These are phyloP conservation scores for Sporothrix protearum DNA, from an alignment of 2,329 filamentous ascomycete species.

Conservation along the genomic window DNA sequence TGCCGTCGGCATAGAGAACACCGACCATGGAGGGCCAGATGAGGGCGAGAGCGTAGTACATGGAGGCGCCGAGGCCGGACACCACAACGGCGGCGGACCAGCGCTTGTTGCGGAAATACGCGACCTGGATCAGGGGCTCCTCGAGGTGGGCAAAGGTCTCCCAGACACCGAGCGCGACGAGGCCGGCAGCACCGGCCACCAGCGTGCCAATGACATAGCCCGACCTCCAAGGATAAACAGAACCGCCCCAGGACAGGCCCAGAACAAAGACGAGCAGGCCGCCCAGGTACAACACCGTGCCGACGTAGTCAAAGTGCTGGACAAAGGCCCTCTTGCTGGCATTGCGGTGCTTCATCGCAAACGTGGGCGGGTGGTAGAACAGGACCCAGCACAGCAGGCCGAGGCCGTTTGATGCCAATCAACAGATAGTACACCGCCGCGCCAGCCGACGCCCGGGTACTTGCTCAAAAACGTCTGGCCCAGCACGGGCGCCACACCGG, in stretches of 20 bases:
- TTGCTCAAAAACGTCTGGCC: slow-evolving; percentile 31
- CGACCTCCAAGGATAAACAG: slow-evolving; percentile 36
- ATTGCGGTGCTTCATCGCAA: slow-evolving; percentile 34
- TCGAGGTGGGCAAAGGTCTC: slow-evolving; percentile 30
- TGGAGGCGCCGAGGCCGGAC: slow-evolving; percentile 37
- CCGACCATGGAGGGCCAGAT: slow-evolving; percentile 39
- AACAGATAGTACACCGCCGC: slow-evolving; percentile 34
- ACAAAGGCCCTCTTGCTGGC: slow-evolving; percentile 31
- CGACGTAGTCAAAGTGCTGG: slow-evolving; percentile 36
- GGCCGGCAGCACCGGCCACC: background rate
- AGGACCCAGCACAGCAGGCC: slow-evolving; percentile 34
- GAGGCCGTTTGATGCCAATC: slow-evolving; percentile 34
- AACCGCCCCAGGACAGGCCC: slow-evolving; percentile 36
- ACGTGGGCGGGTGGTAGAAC: slow-evolving; percentile 38
- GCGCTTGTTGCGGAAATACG: slow-evolving; percentile 36
- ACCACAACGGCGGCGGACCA: slow-evolving; percentile 37
- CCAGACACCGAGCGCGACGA: slow-evolving; percentile 1
- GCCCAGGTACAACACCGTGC: slow-evolving; percentile 34
- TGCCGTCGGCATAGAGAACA: slow-evolving; percentile 34
- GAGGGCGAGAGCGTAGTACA: slow-evolving; percentile 41
- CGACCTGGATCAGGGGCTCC: slow-evolving; percentile 39
- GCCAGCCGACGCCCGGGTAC: slow-evolving; percentile 32
- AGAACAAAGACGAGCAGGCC: slow-evolving; percentile 35
- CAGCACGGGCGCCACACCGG: slow-evolving; percentile 33
- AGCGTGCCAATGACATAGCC: slow-evolving; percentile 34